These are phyloP conservation scores for Fusarium liriodendri DNA, from an alignment of 2,329 filamentous ascomycete genomes.

Conservation along the genomic window DNA sequence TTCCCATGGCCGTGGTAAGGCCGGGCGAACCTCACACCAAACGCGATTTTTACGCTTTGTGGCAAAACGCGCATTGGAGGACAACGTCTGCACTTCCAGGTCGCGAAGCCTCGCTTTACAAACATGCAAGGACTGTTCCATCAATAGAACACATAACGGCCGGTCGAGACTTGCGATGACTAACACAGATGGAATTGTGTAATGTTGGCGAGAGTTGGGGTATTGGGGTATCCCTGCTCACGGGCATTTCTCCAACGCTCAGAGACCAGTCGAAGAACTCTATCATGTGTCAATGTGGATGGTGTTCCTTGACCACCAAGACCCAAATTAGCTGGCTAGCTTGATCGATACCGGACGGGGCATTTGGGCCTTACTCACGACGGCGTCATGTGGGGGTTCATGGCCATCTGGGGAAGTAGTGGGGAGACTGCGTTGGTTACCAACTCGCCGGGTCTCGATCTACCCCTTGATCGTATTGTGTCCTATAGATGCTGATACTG, in stretches of 20 bases:
- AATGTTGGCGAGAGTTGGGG: background rate
- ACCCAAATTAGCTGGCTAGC: background rate
- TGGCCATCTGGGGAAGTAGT: constrained; percentile 6
- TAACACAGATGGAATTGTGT: background rate
- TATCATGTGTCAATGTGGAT: background rate
- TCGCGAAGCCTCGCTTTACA: background rate
- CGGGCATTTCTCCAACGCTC: constrained; percentile 7
- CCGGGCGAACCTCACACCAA: constrained; percentile 24
- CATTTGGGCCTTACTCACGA: background rate
- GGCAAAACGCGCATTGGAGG: background rate
- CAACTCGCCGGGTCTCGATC: background rate
- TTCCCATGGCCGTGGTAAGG: constrained; percentile 28
- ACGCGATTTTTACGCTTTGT: background rate
- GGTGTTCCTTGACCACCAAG: background rate
- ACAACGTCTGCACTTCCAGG: background rate
- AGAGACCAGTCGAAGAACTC: background rate
- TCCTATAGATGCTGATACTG: background rate
- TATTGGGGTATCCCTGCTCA: constrained; percentile 10
- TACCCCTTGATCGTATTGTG: background rate
- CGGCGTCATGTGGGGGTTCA: constrained; percentile 5
- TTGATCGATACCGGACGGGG: background rate
- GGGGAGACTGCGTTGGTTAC: background rate
- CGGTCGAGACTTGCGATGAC: background rate
- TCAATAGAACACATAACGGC: background rate
- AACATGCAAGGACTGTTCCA: background rate